These are phyloP conservation scores for Candida gorgasii DNA, from an alignment of 805 yeast genomes.

Conservation along the genomic window DNA sequence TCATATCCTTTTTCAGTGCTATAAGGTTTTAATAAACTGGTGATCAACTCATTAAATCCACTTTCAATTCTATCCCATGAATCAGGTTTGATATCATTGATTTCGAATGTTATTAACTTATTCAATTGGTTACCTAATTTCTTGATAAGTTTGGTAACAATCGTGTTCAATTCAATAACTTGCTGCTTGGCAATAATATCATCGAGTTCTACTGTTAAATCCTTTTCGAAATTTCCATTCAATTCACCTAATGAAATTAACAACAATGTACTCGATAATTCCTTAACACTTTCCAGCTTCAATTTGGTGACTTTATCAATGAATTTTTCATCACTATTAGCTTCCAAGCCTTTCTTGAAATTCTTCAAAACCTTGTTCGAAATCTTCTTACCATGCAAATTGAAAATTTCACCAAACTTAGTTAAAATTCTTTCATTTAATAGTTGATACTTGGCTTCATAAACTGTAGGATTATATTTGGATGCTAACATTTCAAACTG, in stretches of 20 bases:
- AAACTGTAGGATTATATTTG: constrained; percentile 68
- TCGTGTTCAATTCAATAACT: constrained; percentile 30
- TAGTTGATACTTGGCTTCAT: constrained; percentile 56
- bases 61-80: constrained; percentile 63
- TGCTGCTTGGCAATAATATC: constrained; percentile 40
- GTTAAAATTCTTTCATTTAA: constrained; percentile 45
- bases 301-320: constrained; percentile 15
- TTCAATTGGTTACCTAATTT: constrained; percentile 48
- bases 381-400: constrained; percentile 22
- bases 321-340: constrained; percentile 16
- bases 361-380: constrained; percentile 16
- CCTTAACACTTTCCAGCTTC: constrained; percentile 6
- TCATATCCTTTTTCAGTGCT: constrained; percentile 42
- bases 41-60: constrained; percentile 35
- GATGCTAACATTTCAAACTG: constrained; percentile 73
- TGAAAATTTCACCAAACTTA: constrained; percentile 40
- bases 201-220: constrained; percentile 38
- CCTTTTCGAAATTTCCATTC: constrained; percentile 17
- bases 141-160: constrained; percentile 44
- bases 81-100: constrained; percentile 49
- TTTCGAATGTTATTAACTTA: constrained; percentile 48
- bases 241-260: constrained; percentile 31
- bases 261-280: constrained; percentile 17
- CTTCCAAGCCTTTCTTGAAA: constrained; percentile 14
- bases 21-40: constrained; percentile 14